Percentiles rank a stretch among this genome's conserved stretches.
These are phyloP conservation scores for Prunus mongolica DNA, from an alignment of 306 rosid species.

Conservation along the genomic window DNA sequence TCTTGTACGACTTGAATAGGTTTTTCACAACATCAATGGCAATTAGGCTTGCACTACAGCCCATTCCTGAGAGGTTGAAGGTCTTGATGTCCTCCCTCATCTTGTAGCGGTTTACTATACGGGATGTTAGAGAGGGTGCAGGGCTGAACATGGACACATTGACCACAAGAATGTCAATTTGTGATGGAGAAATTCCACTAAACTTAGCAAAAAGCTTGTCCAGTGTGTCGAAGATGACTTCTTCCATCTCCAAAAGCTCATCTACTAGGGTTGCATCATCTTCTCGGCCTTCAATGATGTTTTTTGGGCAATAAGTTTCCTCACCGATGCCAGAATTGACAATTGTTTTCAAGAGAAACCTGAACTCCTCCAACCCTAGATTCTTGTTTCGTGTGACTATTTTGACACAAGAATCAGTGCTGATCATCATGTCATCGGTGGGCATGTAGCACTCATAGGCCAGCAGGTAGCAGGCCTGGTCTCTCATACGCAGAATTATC, in stretches of 20 bases:
- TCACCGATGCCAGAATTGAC: constrained; percentile 75
- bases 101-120: constrained; percentile 69
- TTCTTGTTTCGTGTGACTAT: constrained; percentile 53
- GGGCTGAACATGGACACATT: constrained; percentile 76
- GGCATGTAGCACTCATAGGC: constrained; percentile 77
- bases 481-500: constrained; percentile 39
- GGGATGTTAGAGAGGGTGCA: constrained; percentile 60
- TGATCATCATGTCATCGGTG: constrained; percentile 46
- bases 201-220: constrained; percentile 52
- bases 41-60: constrained; percentile 76
- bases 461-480: constrained; percentile 56
- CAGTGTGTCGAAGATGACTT: constrained; percentile 57
- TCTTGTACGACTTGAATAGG: constrained; percentile 43
- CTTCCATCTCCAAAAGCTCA: constrained; percentile 55
- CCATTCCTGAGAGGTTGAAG: constrained; percentile 81
- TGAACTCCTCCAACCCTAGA: constrained; percentile 59
- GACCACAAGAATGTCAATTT: constrained; percentile 68
- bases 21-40: constrained; percentile 70
- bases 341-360: constrained; percentile 57
- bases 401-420: constrained; percentile 37
- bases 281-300: constrained; percentile 54
- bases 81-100: constrained; percentile 61
- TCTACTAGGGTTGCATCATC: constrained; percentile 32
- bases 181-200: constrained; percentile 36
- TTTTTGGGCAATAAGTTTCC: constrained; percentile 68